Conservation (phyloP, 257 asterid genomes). For the Echium plantagineum region DNA sequence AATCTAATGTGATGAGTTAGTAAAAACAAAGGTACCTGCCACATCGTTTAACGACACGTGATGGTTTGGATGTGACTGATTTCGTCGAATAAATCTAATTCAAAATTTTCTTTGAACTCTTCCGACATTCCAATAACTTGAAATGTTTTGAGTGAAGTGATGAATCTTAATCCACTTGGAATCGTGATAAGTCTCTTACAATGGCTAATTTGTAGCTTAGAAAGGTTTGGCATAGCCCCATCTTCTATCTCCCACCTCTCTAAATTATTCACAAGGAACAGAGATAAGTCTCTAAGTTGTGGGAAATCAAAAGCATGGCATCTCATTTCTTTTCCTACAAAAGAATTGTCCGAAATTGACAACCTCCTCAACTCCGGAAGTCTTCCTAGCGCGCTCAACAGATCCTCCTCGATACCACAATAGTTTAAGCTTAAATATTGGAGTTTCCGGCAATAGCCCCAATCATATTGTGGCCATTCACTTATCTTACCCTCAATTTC, state of each 20-base stretch:
- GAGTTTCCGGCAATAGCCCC: neutral
- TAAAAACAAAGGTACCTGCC: too few species aligned
- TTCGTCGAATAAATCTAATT: too few species aligned
- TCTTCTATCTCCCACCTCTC: neutral
- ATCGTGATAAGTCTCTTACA: too few species aligned
- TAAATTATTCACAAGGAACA: neutral
- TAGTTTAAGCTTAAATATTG: neutral
- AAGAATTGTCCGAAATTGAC: neutral
- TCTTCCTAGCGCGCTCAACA: neutral
- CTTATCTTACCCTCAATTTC: too few species aligned
- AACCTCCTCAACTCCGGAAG: conserved; percentile 1
- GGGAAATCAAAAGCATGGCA: conserved; percentile 1
- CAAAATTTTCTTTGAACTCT: too few species aligned
- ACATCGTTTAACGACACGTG: too few species aligned
- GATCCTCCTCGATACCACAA: neutral
- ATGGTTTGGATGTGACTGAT: too few species aligned
- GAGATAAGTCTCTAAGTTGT: neutral
- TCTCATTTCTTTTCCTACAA: neutral
- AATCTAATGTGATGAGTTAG: too few species aligned
- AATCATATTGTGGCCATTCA: neutral
- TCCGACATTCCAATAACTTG: too few species aligned
- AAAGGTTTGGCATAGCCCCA: conserved; percentile 4
- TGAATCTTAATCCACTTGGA: too few species aligned
- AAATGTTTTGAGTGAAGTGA: too few species aligned
- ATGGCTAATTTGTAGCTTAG: neutral